Base-by-base conservation (phyloP, 2,329 filamentous ascomycete genomes). In the Aureobasidium sp. region DNA sequence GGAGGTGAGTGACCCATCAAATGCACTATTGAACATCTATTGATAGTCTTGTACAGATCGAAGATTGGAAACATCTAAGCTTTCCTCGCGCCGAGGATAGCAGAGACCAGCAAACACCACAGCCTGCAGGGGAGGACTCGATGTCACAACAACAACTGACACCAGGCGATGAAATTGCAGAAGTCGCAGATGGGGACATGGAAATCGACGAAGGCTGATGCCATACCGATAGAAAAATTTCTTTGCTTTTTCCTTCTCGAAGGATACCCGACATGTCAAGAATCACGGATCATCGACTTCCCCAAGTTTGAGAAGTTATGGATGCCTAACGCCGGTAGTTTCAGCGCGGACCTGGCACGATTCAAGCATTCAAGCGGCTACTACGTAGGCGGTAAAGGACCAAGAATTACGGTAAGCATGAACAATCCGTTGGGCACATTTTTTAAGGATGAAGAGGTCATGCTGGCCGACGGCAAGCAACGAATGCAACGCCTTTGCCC, bases 391-490 rank as follows among this genome's bases (percentile, higher is more conserved):
- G 53, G 53, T 57, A 57, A 57, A 45, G 53, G 30, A 45, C 9
- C 50, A 45, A 34, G 39, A 57, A 10, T 25, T 42, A 54, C 50
- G 37, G 50, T 45, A 57, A 57, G 53, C 53, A 44, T 57, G 29
- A 34, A 34, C 53, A 57, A 36, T 57, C 21, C 41, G 53, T 45
- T 57, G 53, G 45, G 53, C 39, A 41, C 25, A 30, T 29, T 55
- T 39, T 55, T 96, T 58, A 94, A 94, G 70, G 84, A 88, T 34
- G 88, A 89, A 32, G 79, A 81, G 48, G 79, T 87, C 55, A 90
- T 83, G 57, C 80, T 93, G 1, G 86, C 86, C 32, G 86, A 92
- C 21, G 21, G 66, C 34, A 41, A 42, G 37, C 25, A 37, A 32
- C 29, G 39, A 25, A n/a, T n/a, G 45, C 29, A 44, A 57, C 27